phyloP scores from a whole-genome alignment of 225 moss, liverwort and hornwort genomes.

The Rhytidiadelphus loreus region DNA sequence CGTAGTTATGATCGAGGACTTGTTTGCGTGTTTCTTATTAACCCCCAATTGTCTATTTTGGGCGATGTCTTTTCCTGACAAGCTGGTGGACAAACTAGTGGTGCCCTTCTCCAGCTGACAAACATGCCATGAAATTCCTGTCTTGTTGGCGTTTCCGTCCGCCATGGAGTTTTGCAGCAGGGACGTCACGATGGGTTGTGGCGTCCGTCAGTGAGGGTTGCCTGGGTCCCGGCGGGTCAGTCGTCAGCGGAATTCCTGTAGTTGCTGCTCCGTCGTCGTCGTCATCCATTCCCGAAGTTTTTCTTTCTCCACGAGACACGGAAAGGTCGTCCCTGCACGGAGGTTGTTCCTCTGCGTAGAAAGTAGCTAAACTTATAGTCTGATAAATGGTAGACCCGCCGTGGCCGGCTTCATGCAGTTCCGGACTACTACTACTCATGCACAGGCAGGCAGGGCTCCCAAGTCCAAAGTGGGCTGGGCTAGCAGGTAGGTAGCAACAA shows the following conservation, averaged over 20 bases:
- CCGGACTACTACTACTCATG: neutral
- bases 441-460: neutral
- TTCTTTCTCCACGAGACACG: neutral
- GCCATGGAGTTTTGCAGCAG: neutral
- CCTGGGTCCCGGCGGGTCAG: neutral
- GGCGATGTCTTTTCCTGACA: slow-evolving; percentile 3
- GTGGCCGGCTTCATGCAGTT: neutral
- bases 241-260: neutral
- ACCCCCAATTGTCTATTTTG: neutral
- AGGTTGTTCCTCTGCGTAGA: neutral
- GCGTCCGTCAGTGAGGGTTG: neutral
- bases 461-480: neutral
- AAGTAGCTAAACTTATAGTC: too few species aligned
- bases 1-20: neutral
- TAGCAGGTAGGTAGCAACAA: neutral
- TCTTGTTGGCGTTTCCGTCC: neutral
- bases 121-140: slow-evolving; percentile 25
- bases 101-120: slow-evolving; percentile 2
- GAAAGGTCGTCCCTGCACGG: neutral
- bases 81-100: neutral
- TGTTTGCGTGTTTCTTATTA: neutral
- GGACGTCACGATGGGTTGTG: neutral
- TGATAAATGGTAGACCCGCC: neutral
- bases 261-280: neutral
- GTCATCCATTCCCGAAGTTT: neutral